phyloP scores from a whole-genome alignment of 1,284 basidiomycete genomes.

The Austroboletus novae-zelandiae region DNA sequence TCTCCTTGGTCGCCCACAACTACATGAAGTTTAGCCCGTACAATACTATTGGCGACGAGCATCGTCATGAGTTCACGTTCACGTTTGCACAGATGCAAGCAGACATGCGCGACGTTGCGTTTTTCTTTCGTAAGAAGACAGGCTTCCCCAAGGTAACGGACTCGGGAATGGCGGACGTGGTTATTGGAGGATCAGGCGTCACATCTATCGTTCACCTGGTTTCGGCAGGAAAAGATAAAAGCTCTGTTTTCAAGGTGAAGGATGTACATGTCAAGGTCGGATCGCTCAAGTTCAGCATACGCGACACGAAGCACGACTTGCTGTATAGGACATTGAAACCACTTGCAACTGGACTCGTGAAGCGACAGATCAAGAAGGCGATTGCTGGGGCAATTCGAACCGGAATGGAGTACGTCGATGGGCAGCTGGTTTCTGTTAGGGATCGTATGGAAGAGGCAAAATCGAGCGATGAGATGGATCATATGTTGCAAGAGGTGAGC shows the following conservation, averaged over 20 bases:
- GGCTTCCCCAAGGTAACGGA: constrained; percentile 83
- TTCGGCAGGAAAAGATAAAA: constrained; percentile 60
- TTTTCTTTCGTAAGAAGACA: constrained; percentile 79
- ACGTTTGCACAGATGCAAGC: constrained; percentile 86
- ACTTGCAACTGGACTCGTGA: constrained; percentile 78
- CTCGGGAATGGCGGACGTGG: constrained; percentile 89
- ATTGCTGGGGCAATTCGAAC: constrained; percentile 75
- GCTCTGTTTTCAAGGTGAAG: constrained; percentile 78
- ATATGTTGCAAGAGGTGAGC: constrained; percentile 68
- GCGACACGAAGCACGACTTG: constrained; percentile 89
- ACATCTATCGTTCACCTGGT: constrained; percentile 64
- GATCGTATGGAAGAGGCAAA: constrained; percentile 75
- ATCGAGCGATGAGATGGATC: constrained; percentile 47
- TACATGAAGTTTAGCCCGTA: constrained; percentile 83
- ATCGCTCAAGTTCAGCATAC: constrained; percentile 86
- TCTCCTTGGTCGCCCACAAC: constrained; percentile 83
- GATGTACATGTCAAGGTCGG: constrained; percentile 79
- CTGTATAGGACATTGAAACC: constrained; percentile 83
- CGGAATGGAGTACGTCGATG: constrained; percentile 83
- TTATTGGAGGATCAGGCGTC: constrained; percentile 80
- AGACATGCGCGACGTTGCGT: constrained; percentile 91
- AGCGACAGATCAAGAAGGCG: constrained; percentile 88
- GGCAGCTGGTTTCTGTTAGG: constrained; percentile 79
- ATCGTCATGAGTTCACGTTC: constrained; percentile 69
- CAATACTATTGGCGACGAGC: constrained; percentile 52